A percentile compares a stretch with the other conserved stretches of the same genome.
These are phyloP conservation scores for Microcyclosporella mali DNA, from an alignment of 2,329 filamentous ascomycete species.

Conservation along the genomic window DNA sequence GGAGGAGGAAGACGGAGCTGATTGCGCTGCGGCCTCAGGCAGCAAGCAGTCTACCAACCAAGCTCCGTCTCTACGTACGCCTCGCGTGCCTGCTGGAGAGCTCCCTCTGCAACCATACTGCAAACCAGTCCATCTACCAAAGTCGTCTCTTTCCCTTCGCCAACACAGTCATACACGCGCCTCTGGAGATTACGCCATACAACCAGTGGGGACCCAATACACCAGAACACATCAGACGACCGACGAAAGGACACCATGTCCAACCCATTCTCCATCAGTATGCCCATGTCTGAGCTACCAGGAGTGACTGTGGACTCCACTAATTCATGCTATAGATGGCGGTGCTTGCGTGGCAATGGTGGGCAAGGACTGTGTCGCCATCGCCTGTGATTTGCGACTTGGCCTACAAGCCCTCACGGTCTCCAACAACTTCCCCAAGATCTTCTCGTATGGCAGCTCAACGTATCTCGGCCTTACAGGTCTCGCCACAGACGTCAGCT, in stretches of 20 bases:
- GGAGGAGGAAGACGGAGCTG: constrained; percentile 3
- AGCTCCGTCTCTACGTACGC: constrained; percentile 4
- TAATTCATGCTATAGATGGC: constrained; percentile 51
- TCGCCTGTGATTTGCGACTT: constrained; percentile 96
- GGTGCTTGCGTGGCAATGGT: constrained; percentile 98
- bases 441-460: constrained; percentile 88
- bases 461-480: constrained; percentile 94
- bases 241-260: constrained; percentile 48
- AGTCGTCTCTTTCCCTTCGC: no score
- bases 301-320: constrained; percentile 1
- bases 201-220: no score
- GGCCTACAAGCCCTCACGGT: constrained; percentile 94
- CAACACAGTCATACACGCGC: no score
- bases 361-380: constrained; percentile 98
- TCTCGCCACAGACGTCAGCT: constrained; percentile 90
- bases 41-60: not conserved
- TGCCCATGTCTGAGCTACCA: constrained; percentile 27
- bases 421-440: constrained; percentile 99
- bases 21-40: constrained; percentile 3
- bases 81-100: not conserved
- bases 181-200: no score
- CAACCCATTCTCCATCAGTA: constrained; percentile 95
- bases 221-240: no score
- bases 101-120: not conserved
- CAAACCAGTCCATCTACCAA: not conserved